Conservation (phyloP, 2,329 filamentous ascomycete species). For the Ceratocystis cubensis region DNA sequence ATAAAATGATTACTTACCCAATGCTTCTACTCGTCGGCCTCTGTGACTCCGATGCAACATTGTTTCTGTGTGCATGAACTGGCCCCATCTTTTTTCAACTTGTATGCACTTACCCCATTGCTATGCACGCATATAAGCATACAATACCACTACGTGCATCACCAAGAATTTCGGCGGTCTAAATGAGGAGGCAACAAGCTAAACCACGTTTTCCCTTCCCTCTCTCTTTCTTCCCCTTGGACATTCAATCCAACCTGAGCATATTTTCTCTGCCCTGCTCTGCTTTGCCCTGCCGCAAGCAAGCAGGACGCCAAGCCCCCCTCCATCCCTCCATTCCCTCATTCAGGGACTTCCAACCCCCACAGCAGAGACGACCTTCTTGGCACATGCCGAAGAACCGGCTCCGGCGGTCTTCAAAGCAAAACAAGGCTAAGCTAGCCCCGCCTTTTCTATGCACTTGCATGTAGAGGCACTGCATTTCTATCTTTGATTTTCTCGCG, state of each 20-base stretch:
- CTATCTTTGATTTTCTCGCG: not conserved
- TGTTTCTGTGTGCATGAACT: no score
- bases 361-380: not conserved
- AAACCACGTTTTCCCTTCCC: not conserved
- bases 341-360: not conserved
- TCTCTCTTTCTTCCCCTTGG: not conserved
- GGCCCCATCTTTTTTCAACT: no score
- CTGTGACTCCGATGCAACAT: no score
- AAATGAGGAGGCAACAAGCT: not conserved
- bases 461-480: no score
- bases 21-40: no score
- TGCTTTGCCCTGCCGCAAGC: not conserved
- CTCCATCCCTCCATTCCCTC: not conserved
- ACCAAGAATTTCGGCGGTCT: not conserved
- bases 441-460: no score
- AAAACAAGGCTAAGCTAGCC: not conserved
- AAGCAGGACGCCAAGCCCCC: not conserved
- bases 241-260: no score
- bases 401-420: slow-evolving; percentile 22
- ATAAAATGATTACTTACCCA: no score
- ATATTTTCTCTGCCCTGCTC: not conserved
- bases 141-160: not conserved
- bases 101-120: no score
- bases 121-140: not conserved
- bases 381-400: not conserved